These are phyloP conservation scores for Mimosa pudica DNA, from an alignment of 306 rosid genomes.

Conservation along the genomic window DNA sequence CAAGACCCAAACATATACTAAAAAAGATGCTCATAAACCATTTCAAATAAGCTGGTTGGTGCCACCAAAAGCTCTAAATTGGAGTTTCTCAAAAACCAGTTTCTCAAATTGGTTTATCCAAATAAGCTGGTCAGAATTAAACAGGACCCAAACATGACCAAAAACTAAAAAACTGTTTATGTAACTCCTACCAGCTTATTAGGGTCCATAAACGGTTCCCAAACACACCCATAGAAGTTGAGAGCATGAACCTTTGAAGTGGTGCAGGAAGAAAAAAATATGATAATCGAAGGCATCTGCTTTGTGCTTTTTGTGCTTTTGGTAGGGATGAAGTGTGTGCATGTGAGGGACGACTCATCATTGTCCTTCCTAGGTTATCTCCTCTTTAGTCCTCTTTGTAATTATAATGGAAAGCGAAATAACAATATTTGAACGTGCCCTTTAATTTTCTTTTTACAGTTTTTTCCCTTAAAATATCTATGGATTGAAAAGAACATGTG, in stretches of 20 bases:
- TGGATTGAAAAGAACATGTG: neutral
- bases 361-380: conserved; percentile 43
- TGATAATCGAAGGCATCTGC: conserved; percentile 37
- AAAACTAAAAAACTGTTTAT: too few relatives aligned
- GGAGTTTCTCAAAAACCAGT: too few relatives aligned
- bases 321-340: neutral
- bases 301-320: conserved; percentile 30
- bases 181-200: too few relatives aligned
- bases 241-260: neutral
- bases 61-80: too few relatives aligned
- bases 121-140: too few relatives aligned
- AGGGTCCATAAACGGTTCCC: too few relatives aligned
- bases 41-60: too few relatives aligned
- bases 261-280: conserved; percentile 31
- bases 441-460: too few relatives aligned
- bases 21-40: too few relatives aligned
- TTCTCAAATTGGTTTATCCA: too few relatives aligned
- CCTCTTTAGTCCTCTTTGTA: neutral
- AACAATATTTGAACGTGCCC: neutral
- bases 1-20: too few relatives aligned
- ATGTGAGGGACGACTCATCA: conserved; percentile 44
- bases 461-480: neutral
- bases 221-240: neutral
- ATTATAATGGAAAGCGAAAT: neutral
- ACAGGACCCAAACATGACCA: too few relatives aligned